Base-by-base conservation (phyloP, 805 yeast species). In the Hermanozyma aechmeae region DNA sequence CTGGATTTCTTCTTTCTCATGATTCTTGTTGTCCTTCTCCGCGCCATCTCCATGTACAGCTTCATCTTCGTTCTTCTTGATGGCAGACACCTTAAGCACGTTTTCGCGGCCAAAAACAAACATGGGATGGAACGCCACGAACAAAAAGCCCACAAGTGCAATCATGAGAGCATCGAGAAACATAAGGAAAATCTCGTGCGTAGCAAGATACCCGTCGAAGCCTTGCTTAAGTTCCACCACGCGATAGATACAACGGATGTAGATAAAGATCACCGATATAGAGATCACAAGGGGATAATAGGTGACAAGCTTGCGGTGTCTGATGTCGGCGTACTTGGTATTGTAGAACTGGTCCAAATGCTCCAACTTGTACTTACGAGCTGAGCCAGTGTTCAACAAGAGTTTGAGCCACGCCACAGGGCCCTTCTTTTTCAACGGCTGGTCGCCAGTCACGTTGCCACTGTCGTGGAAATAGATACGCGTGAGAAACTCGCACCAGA, bases 181-280 rank as follows among this genome's bases (percentile, higher is more conserved):
- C 61, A 59, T 53, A 20, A 61, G 27, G 37, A 35, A 60, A 4
- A 48, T 55, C 36, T 61, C 68, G 35, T 56, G 59, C 2, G 42
- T 36, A 20, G 57, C 48, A 30, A 61, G 47, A 35, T 51, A 57
- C 4, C 67, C 67, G 3, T 25, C 15, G 41, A 54, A 61, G 6
- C 67, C 66, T 33, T 58, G 48, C 11, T 57, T 45, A 34, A 61
- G 48, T 34, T 61, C 66, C 7, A 58, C 60, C 23, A 60, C 63
- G 43, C 67, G 48, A 37, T 61, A 61, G 13, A 58, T 39, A 35
- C 61, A 55, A 29, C 58, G 36, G 29, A 57, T 53, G 38, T 57
- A 60, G 28, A 60, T 48, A 15, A 42, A 44, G 10, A 52, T 4
- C 2, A 59, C 63, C 0, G 62, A 50, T 4, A 41, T 13, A 3